Evolutionary conservation across 1,284 basidiomycete species (phyloP).

Genomic region (Malassezia sympodialis): DNA sequence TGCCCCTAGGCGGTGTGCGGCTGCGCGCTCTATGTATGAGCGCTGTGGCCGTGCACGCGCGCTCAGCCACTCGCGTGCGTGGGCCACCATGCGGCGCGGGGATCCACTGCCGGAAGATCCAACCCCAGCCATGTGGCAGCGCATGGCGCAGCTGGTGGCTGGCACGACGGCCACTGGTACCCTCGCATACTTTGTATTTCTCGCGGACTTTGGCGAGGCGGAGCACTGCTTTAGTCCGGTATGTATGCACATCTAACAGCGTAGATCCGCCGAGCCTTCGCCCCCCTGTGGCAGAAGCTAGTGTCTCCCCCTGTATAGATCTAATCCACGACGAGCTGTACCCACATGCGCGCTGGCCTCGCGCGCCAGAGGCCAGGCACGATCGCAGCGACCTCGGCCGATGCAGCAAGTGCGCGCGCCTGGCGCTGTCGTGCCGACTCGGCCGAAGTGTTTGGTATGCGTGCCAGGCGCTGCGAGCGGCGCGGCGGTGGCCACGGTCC

Average conservation of each 20-base stretch:
- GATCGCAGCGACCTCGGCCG: background rate
- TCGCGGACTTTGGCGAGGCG: slow-evolving; percentile 15
- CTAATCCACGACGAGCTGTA: background rate
- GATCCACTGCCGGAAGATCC: slow-evolving; percentile 11
- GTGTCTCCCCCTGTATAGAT: background rate
- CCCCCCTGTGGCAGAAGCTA: background rate
- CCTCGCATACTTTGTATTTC: slow-evolving; percentile 11
- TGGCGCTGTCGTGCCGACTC: background rate
- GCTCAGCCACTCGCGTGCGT: background rate
- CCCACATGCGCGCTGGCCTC: background rate
- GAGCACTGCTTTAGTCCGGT: slow-evolving; percentile 18
- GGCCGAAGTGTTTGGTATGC: background rate
- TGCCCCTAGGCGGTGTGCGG: background rate
- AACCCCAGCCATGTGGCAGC: slow-evolving; percentile 16
- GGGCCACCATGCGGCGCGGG: background rate
- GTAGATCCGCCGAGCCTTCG: slow-evolving; percentile 8
- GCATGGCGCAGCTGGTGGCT: slow-evolving; percentile 11
- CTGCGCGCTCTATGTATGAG: background rate
- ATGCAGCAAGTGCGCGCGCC: background rate
- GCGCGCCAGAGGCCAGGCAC: background rate
- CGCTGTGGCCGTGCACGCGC: background rate
- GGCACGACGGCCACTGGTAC: slow-evolving; percentile 8
- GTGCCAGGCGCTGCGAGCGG: background rate
- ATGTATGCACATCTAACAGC: background rate
- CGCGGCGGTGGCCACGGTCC: background rate